Conservation (phyloP, 345 rosid genomes). For the Stellera chamaejasme region DNA sequence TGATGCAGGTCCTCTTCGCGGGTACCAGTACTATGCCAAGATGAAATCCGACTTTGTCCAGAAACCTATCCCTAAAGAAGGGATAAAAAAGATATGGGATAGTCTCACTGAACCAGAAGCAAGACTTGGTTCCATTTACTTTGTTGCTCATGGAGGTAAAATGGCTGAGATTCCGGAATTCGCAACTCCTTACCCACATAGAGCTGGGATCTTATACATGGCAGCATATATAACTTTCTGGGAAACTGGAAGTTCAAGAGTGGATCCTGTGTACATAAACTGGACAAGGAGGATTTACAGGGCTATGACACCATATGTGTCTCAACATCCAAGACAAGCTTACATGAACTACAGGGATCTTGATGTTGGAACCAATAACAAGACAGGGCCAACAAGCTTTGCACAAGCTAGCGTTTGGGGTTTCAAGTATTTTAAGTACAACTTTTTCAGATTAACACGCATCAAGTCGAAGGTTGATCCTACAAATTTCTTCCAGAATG, state of each 20-base stretch:
- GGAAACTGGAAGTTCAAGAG: conserved; percentile 16
- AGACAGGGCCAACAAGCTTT: too few species aligned
- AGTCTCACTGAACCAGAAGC: conserved; percentile 11
- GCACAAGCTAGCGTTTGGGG: conserved; percentile 29
- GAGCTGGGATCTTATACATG: conserved; percentile 36
- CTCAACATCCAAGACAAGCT: conserved; percentile 56
- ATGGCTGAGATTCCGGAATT: conserved; percentile 29
- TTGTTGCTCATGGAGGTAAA: conserved; percentile 34
- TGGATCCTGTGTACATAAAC: conserved; percentile 11
- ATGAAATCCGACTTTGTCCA: conserved; percentile 23
- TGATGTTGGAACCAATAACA: conserved; percentile 39
- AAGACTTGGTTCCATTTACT: not conserved
- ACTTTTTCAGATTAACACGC: conserved; percentile 29
- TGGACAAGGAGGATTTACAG: conserved; percentile 26
- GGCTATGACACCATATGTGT: conserved; percentile 35
- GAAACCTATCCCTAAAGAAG: conserved; percentile 11
- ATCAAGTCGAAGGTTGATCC: conserved; percentile 35
- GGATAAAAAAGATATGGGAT: conserved; percentile 16
- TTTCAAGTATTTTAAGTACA: conserved; percentile 25
- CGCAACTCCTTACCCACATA: conserved; percentile 43
- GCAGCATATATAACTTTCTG: conserved; percentile 25
- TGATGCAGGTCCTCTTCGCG: not conserved
- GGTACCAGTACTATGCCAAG: not conserved
- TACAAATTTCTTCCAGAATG: conserved; percentile 27
- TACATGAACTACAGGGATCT: conserved; percentile 61